Conservation (phyloP, 176 grass and related monocot genomes). For the Oryza australiensis region DNA sequence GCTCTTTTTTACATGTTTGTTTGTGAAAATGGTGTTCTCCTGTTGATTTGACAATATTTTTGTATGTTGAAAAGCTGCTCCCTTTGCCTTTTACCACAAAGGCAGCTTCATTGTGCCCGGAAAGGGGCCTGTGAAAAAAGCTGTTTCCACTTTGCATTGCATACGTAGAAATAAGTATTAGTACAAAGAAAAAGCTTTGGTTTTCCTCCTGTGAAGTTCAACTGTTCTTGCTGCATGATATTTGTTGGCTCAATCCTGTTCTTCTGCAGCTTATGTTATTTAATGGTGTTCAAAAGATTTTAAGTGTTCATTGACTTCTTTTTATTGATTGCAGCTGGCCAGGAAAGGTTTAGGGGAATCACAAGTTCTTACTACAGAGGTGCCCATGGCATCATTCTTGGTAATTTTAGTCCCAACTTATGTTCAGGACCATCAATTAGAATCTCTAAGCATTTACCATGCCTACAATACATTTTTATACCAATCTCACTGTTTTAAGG, state of each 20-base stretch:
- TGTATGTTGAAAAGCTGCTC: background rate
- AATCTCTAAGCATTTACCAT: constrained; percentile 11
- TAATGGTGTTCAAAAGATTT: background rate
- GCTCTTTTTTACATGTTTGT: background rate
- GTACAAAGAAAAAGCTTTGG: background rate
- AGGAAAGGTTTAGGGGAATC: constrained; percentile 94
- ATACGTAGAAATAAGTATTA: background rate
- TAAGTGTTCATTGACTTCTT: background rate
- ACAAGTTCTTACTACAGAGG: constrained; percentile 98
- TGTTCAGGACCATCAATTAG: background rate
- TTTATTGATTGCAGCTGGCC: constrained; percentile 71
- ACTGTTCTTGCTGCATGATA: background rate
- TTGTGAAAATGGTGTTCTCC: background rate
- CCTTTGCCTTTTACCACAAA: background rate
- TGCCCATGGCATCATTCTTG: constrained; percentile 95
- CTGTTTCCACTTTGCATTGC: background rate
- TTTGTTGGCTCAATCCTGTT: background rate
- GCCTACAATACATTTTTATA: constrained; percentile 1
- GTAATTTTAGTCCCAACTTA: constrained; percentile 39
- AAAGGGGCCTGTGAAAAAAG: background rate
- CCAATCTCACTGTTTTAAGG: background rate
- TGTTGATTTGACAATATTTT: background rate
- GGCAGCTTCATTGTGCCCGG: background rate
- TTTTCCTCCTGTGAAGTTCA: background rate
- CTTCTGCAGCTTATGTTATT: background rate